Percentiles rank a stretch among this genome's conserved stretches.
These are phyloP conservation scores for Aphanomyces euteiches DNA, from an alignment of 352 stramenopile genomes.

Conservation along the genomic window DNA sequence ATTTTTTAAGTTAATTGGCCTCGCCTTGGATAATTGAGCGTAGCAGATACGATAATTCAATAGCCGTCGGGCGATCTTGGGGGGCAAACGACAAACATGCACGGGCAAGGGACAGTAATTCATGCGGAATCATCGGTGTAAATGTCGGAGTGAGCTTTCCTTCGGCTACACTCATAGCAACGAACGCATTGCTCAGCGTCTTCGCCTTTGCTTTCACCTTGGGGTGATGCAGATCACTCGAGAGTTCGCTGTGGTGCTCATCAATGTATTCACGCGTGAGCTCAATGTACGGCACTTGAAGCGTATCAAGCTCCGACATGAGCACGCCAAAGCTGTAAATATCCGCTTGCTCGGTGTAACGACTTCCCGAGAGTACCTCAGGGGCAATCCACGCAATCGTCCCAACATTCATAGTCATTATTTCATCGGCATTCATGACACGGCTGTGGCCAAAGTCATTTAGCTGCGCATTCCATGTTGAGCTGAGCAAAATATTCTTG, in stretches of 20 bases:
- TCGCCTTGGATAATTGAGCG: conserved; percentile 23
- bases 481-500: conserved; percentile 55
- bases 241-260: conserved; percentile 23
- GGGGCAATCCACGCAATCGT: conserved; percentile 64
- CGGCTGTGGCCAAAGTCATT: conserved; percentile 66
- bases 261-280: conserved; percentile 30
- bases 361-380: conserved; percentile 33
- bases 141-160: conserved; percentile 48
- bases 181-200: conserved; percentile 39
- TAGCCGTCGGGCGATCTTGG: conserved; percentile 49
- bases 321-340: conserved; percentile 31
- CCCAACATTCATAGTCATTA: conserved; percentile 44
- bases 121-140: conserved; percentile 46
- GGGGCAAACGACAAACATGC: conserved; percentile 54
- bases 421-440: conserved; percentile 38
- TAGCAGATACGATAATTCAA: conserved; percentile 67
- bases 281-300: conserved; percentile 28
- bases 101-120: conserved; percentile 44
- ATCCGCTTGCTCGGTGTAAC: conserved; percentile 28
- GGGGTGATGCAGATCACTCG: conserved; percentile 22
- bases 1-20: conserved; percentile 11
- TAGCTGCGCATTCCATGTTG: conserved; percentile 54
- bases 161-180: conserved; percentile 53
- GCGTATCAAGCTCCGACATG: conserved; percentile 24
- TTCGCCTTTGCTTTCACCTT: conserved; percentile 30